A percentile compares a stretch with the other conserved stretches of the same genome.
Conservation (phyloP, 306 rosid species). For the Phaseolus lunatus region DNA sequence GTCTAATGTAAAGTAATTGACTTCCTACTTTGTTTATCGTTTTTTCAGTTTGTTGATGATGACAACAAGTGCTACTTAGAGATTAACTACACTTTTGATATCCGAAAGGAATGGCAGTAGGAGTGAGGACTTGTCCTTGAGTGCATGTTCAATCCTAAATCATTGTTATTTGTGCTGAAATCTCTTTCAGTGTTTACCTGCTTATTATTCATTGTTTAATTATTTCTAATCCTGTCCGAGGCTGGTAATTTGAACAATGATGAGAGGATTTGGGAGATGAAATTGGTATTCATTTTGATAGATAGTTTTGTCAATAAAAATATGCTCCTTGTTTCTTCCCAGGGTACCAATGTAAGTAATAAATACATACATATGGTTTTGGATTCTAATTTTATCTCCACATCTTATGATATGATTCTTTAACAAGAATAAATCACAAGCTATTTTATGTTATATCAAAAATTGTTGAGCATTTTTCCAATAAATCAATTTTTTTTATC, state of each 20-base stretch:
- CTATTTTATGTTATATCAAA: not conserved
- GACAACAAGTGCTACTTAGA: constrained; percentile 93
- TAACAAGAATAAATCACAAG: no score
- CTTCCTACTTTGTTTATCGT: not conserved
- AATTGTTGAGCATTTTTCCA: not conserved
- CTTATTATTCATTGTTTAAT: constrained; percentile 48
- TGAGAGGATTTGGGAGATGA: constrained; percentile 51
- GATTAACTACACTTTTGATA: constrained; percentile 88
- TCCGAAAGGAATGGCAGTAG: constrained; percentile 77
- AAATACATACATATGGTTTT: constrained; percentile 9
- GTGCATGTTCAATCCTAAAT: constrained; percentile 41
- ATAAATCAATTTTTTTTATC: not conserved
- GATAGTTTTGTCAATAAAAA: constrained; percentile 57
- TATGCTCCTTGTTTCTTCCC: constrained; percentile 19
- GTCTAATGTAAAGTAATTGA: not conserved
- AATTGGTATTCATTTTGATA: constrained; percentile 51
- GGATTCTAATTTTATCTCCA: not conserved
- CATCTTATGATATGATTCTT: not conserved
- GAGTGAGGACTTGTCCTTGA: constrained; percentile 35
- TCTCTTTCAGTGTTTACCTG: constrained; percentile 52
- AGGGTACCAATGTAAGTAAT: constrained; percentile 28
- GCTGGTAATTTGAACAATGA: constrained; percentile 58
- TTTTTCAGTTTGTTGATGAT: constrained; percentile 80
- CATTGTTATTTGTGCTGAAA: constrained; percentile 53
- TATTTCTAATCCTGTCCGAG: constrained; percentile 54